Percentiles rank a stretch among this genome's conserved stretches.
phyloP scores from a whole-genome alignment of 257 asterid genomes.

The Avicennia marina region DNA sequence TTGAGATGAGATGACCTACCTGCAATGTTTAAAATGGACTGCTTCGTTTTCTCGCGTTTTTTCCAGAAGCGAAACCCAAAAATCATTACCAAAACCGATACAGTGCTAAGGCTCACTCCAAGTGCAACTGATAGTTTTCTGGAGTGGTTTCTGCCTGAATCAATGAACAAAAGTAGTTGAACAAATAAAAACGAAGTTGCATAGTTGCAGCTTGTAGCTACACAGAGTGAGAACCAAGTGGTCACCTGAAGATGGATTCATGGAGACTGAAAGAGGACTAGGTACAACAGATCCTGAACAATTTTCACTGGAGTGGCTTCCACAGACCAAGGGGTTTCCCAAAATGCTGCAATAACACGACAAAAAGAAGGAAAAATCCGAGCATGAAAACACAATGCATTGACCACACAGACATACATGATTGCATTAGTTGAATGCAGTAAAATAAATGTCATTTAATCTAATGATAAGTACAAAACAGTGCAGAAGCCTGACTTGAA shows the following conservation, averaged over 20 bases:
- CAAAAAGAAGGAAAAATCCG: not conserved
- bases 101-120: constrained; percentile 61
- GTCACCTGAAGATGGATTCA: constrained; percentile 49
- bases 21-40: constrained; percentile 49
- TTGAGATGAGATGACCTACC: constrained; percentile 29
- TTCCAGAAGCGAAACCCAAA: constrained; percentile 48
- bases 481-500: constrained; percentile 58
- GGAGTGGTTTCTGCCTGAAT: constrained; percentile 46
- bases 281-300: constrained; percentile 56
- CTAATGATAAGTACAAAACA: constrained; percentile 6
- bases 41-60: constrained; percentile 44
- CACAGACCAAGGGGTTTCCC: constrained; percentile 86
- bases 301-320: constrained; percentile 51
- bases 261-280: constrained; percentile 51
- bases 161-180: not conserved
- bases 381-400: not conserved
- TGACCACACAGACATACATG: not conserved
- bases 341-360: constrained; percentile 36
- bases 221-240: not conserved
- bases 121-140: constrained; percentile 65
- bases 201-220: not conserved
- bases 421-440: not conserved
- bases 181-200: not conserved
- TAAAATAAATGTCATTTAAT: not conserved
- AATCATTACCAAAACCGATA: constrained; percentile 24